Conservation (phyloP, 2,329 filamentous ascomycete species). For the Trichoderma pleuroti region DNA sequence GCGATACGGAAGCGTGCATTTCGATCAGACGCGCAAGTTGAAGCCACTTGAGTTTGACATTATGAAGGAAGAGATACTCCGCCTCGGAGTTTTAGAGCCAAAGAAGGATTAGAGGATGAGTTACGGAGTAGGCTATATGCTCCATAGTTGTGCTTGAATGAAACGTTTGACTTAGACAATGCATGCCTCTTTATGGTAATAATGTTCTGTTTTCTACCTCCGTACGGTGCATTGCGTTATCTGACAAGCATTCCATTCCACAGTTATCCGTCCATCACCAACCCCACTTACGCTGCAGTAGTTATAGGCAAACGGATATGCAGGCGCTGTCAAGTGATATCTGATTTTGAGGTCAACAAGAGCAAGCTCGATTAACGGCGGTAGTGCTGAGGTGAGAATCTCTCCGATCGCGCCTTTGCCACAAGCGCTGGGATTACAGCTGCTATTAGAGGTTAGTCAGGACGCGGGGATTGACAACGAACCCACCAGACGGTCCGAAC, state of each 20-base stretch:
- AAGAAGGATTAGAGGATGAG: background rate
- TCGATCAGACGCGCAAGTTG: conserved; percentile 33
- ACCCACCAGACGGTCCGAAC: background rate
- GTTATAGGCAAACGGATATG: background rate
- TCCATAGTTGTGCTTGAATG: background rate
- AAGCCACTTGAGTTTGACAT: background rate
- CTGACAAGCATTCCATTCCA: background rate
- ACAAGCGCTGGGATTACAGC: background rate
- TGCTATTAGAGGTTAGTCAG: background rate
- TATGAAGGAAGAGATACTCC: background rate
- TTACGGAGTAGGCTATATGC: background rate
- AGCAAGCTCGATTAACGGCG: background rate
- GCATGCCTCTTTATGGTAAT: background rate
- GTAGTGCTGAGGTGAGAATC: background rate
- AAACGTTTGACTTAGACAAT: background rate
- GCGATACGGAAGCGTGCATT: conserved; percentile 34
- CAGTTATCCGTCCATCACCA: background rate
- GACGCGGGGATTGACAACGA: background rate
- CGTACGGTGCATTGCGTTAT: background rate
- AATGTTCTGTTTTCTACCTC: background rate
- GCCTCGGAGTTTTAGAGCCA: background rate
- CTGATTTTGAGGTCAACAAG: background rate
- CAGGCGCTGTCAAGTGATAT: background rate
- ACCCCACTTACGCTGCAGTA: background rate
- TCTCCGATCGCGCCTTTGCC: background rate